Percentiles rank a stretch among this genome's conserved stretches.
Evolutionary conservation across 106 monocot genomes (phyloP).

Genomic region (Xerophyta viscosa): DNA sequence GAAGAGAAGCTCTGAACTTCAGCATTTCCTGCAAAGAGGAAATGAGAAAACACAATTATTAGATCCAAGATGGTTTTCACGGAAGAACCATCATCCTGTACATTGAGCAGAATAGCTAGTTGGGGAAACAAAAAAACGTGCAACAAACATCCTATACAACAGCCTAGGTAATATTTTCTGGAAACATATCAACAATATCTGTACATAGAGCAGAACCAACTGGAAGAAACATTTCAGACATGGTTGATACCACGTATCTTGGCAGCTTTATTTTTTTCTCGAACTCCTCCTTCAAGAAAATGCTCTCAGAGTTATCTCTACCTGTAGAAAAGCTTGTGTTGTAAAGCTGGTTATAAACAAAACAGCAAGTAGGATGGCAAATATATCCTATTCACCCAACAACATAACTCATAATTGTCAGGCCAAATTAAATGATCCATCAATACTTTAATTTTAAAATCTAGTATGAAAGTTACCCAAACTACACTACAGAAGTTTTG

Average conservation of each 20-base stretch:
- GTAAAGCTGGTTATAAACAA: too few relatives aligned
- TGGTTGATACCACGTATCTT: constrained; percentile 54
- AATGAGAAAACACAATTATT: neutral
- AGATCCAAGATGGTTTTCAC: too few relatives aligned
- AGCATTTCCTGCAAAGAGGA: constrained; percentile 62
- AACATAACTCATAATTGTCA: too few relatives aligned
- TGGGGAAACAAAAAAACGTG: too few relatives aligned
- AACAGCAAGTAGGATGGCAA: too few relatives aligned
- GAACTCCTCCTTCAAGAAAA: constrained; percentile 41
- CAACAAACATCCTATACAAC: neutral
- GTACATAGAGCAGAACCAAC: neutral
- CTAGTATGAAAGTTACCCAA: too few relatives aligned
- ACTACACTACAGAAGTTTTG: too few relatives aligned
- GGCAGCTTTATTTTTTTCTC: constrained; percentile 57
- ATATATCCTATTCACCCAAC: too few relatives aligned
- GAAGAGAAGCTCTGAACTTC: constrained; percentile 69
- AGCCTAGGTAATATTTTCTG: neutral
- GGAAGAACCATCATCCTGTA: too few relatives aligned
- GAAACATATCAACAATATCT: neutral
- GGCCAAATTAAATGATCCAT: too few relatives aligned
- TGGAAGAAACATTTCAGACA: neutral
- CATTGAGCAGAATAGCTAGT: too few relatives aligned
- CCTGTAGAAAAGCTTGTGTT: constrained; percentile 22
- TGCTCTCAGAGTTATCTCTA: constrained; percentile 28
- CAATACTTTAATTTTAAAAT: too few relatives aligned